Conservation (phyloP, 2,329 filamentous ascomycete species). For the Zasmidium cellare region DNA sequence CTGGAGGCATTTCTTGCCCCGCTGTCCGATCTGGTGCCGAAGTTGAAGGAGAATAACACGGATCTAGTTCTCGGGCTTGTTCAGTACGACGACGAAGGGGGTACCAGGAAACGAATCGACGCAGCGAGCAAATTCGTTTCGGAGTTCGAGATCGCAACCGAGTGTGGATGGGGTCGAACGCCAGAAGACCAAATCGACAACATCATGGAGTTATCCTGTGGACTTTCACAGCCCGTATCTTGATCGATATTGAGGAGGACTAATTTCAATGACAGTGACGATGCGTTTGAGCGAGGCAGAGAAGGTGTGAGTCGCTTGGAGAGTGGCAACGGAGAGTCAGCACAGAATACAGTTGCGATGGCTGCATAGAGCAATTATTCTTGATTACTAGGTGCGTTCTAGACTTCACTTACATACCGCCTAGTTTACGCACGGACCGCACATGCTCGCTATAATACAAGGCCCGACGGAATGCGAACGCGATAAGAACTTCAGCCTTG, state of each 20-base stretch:
- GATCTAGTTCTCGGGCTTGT: constrained; percentile 44
- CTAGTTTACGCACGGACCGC: too few species aligned
- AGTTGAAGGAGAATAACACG: constrained; percentile 33
- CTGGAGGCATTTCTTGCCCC: constrained; percentile 39
- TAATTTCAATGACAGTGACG: neutral
- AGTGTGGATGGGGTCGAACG: constrained; percentile 41
- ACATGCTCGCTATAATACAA: too few species aligned
- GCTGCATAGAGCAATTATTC: neutral
- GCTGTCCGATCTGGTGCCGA: constrained; percentile 30
- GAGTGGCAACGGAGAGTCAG: neutral
- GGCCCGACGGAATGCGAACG: neutral
- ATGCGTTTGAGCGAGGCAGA: neutral
- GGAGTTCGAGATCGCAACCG: constrained; percentile 41
- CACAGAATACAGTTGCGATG: neutral
- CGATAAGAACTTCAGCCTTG: neutral
- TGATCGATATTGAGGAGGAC: neutral
- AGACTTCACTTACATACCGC: too few species aligned
- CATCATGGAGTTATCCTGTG: constrained; percentile 5
- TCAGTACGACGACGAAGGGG: constrained; percentile 40
- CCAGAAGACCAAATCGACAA: constrained; percentile 1
- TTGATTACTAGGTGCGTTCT: neutral
- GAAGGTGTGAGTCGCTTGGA: too few species aligned
- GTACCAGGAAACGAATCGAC: constrained; percentile 40
- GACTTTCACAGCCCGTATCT: neutral
- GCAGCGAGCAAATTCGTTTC: constrained; percentile 33